Conservation (phyloP, 225 moss, liverwort and hornwort genomes). For the Thuidium tamariscinum region DNA sequence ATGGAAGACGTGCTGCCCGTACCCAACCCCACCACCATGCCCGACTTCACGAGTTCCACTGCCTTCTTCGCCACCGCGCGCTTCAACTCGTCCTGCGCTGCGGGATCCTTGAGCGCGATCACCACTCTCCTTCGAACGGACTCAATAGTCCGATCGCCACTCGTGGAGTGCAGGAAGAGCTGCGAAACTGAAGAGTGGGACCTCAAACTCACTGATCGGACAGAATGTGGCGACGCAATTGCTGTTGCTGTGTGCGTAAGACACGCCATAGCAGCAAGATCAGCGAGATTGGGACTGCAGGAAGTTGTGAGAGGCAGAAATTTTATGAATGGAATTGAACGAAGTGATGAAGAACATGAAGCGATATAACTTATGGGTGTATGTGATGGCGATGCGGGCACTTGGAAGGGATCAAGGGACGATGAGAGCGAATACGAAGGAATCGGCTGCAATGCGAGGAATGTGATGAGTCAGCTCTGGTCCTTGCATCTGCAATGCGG, state of each 20-base stretch:
- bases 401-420: not conserved
- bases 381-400: not conserved
- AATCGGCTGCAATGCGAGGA: not conserved
- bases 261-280: slow-evolving; percentile 5
- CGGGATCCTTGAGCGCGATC: slow-evolving; percentile 27
- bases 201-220: not conserved
- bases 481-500: not conserved
- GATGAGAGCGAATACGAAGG: not conserved
- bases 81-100: slow-evolving; percentile 48
- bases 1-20: slow-evolving; percentile 87
- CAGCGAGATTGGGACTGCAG: not conserved
- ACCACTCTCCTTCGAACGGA: not conserved
- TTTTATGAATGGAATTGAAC: not conserved
- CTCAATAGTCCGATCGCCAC: not conserved
- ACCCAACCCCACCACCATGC: slow-evolving; percentile 86
- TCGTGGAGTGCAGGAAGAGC: not conserved
- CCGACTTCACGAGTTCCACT: slow-evolving; percentile 78
- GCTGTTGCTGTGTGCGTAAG: not conserved
- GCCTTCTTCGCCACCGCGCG: slow-evolving; percentile 86
- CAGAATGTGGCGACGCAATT: not conserved
- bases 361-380: too few relatives aligned
- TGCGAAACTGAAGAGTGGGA: not conserved
- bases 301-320: not conserved
- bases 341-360: too few relatives aligned
- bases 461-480: not conserved